These are phyloP conservation scores for Themeda triandra DNA, from an alignment of 176 grass and related monocot genomes.

Conservation along the genomic window DNA sequence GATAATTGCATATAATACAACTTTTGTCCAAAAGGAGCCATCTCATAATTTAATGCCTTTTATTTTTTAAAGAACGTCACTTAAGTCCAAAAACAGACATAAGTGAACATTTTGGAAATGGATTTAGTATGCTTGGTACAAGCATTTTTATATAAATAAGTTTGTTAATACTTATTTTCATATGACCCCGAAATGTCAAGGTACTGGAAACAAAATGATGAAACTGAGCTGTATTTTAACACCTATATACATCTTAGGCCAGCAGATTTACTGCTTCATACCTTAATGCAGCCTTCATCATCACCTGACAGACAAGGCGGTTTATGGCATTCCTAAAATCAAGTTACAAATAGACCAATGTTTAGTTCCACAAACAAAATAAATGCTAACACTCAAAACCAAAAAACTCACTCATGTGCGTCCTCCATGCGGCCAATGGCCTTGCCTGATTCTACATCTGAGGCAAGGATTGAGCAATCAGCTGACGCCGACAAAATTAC, in stretches of 20 bases:
- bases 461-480: constrained; percentile 68
- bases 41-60: too few relatives aligned
- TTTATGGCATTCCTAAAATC: constrained; percentile 38
- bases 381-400: neutral
- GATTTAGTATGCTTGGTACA: neutral
- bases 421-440: constrained; percentile 64
- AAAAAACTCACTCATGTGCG: constrained; percentile 60
- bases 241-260: neutral
- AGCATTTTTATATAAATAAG: neutral
- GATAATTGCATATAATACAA: neutral
- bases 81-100: neutral
- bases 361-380: constrained; percentile 17
- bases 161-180: neutral
- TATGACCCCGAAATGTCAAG: neutral
- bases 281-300: constrained; percentile 95
- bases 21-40: neutral
- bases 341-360: constrained; percentile 2
- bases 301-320: constrained; percentile 78
- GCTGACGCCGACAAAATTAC: constrained; percentile 79
- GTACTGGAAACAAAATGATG: neutral
- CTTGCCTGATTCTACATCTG: constrained; percentile 71
- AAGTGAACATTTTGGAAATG: neutral
- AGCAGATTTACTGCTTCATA: constrained; percentile 25
- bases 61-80: too few relatives aligned
- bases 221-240: neutral